Base-by-base conservation (phyloP, 306 rosid species). In the Lablab purpureus region DNA sequence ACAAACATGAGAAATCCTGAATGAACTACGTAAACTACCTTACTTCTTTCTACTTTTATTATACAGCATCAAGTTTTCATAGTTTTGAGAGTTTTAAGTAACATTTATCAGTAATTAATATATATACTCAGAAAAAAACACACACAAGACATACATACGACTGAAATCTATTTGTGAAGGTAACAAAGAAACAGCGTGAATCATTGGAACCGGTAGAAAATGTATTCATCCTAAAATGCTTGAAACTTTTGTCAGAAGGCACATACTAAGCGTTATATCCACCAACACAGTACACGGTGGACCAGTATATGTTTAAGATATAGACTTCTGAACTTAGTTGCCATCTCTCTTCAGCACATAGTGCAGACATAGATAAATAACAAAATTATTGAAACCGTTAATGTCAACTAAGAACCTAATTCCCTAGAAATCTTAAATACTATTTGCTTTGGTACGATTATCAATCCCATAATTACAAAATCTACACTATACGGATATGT, bases 391-490 rank as follows among this genome's bases (percentile, higher is more conserved):
- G 65, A 27, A 59, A 27, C 5, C 0, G 66, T 59, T 5, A 25
- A 25, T 59, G 19, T 59, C 40, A 59, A 59, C 19, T 59, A 27
- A 59, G 19, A 27, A 59, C 37, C 19, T 60, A 60, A 30, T 30
- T 13, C 67, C 30, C 67, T 62, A 7, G 21, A 62, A 28, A 30
- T 30, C 32, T 30, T 30, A 15, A 28, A 60, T 60, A 28, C 22
- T 15, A 17, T 15, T 62, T 60, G 19, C 8, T 62, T 62, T 27
- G 43, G 22, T 10, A 30, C 17, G 32, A 30, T 8, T 15, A 60
- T 28, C 67, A 30, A 27, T 43, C 30, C 43, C 45, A 62, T 30
- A 28, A 60, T 62, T 60, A 62, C 67, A 22, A 62, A 62, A 15
- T 62, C 13, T 30, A 62, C 67, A 30, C 67, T 12, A 25, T 22